phyloP scores from a whole-genome alignment of 208 protist species.

The Leptomonas seymouri region DNA sequence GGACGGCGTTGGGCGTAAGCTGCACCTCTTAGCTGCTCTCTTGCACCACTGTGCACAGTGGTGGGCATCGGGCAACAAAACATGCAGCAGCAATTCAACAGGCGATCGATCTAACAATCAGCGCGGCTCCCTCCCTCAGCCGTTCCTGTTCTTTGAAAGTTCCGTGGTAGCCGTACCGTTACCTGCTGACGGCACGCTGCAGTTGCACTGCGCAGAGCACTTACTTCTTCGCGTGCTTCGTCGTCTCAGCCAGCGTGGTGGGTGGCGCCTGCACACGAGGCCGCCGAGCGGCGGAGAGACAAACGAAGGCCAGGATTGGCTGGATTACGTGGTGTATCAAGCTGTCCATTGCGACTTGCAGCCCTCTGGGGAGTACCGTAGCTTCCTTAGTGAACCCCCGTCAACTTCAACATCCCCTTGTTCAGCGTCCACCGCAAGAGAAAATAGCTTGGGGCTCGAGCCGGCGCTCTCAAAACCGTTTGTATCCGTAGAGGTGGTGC shows the following conservation, averaged over 20 bases:
- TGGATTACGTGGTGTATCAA: constrained; percentile 24
- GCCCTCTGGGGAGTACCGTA: constrained; percentile 11
- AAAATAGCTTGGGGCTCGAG: neutral
- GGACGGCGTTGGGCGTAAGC: constrained; percentile 28
- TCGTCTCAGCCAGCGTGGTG: constrained; percentile 13
- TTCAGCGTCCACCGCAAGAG: neutral
- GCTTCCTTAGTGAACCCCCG: neutral
- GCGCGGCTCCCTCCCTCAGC: neutral
- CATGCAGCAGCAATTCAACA: neutral
- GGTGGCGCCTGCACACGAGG: constrained; percentile 9
- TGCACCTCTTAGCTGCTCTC: constrained; percentile 12
- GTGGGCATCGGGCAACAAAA: neutral
- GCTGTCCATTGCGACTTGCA: constrained; percentile 14
- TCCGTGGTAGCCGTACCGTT: constrained; percentile 2
- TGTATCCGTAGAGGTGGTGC: constrained; percentile 9
- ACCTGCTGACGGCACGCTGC: neutral
- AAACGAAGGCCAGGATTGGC: constrained; percentile 31
- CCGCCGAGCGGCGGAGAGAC: neutral
- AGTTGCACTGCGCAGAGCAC: neutral
- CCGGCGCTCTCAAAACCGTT: neutral
- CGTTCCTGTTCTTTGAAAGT: constrained; percentile 18
- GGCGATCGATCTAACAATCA: neutral
- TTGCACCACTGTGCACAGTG: constrained; percentile 27
- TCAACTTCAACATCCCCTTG: neutral
- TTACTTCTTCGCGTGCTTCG: constrained; percentile 27